Evolutionary conservation across 2,329 filamentous ascomycete species (phyloP).

Genomic region (Claviceps pazoutovae): DNA sequence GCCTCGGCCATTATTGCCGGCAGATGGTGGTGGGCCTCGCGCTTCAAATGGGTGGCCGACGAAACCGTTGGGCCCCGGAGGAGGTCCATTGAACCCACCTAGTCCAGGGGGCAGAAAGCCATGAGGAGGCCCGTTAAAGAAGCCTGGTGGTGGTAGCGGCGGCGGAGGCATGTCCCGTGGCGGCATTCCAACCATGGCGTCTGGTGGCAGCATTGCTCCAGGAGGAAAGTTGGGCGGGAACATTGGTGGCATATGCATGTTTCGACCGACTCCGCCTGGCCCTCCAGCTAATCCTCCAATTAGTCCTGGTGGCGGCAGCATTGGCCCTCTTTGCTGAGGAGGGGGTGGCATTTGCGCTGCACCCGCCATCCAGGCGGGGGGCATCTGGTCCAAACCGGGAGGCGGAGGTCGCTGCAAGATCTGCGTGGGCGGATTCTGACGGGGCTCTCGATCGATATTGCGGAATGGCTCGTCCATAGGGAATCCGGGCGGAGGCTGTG

Average conservation of each 20-base stretch:
- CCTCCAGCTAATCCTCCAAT: slow-evolving; percentile 19
- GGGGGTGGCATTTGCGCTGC: slow-evolving; percentile 30
- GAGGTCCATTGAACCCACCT: slow-evolving; percentile 40
- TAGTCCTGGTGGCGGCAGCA: slow-evolving; percentile 49
- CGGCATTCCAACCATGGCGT: slow-evolving; percentile 34
- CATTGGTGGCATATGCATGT: slow-evolving; percentile 41
- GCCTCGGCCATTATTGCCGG: slow-evolving; percentile 27
- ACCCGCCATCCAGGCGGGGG: slow-evolving; percentile 37
- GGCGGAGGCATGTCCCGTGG: slow-evolving; percentile 39
- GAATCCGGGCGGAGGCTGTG: slow-evolving; percentile 35
- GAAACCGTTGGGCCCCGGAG: slow-evolving; percentile 32
- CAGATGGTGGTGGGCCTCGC: slow-evolving; percentile 36
- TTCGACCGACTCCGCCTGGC: slow-evolving; percentile 19
- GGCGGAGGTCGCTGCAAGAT: slow-evolving; percentile 51
- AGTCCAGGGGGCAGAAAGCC: slow-evolving; percentile 43
- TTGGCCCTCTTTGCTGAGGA: slow-evolving; percentile 30
- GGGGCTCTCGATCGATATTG: slow-evolving; percentile 31
- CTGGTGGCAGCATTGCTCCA: slow-evolving; percentile 30
- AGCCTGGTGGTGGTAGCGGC: slow-evolving; percentile 44
- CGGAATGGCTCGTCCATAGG: slow-evolving; percentile 39
- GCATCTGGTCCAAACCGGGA: slow-evolving; percentile 47
- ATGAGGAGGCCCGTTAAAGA: slow-evolving; percentile 36
- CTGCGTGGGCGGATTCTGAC: slow-evolving; percentile 43
- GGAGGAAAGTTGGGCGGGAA: slow-evolving; percentile 49
- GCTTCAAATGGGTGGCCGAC: slow-evolving; percentile 37